A percentile compares a stretch with the other conserved stretches of the same genome.
Evolutionary conservation across 2,329 filamentous ascomycete species (phyloP).

Genomic region (Beauveria scarabaeidicola): DNA sequence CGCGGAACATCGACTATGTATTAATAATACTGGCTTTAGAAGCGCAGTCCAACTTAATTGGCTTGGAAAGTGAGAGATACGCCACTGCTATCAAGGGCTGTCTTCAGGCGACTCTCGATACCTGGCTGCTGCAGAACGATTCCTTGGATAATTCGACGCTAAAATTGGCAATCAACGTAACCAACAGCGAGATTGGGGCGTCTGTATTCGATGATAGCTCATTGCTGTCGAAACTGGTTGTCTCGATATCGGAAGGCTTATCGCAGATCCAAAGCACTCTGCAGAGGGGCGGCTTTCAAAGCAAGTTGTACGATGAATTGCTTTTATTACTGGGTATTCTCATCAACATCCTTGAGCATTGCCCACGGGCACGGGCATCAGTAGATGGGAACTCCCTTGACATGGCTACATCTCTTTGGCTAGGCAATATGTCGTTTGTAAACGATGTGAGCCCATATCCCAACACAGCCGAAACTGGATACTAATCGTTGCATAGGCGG

Average conservation of each 20-base stretch:
- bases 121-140: conserved; percentile 22
- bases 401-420: conserved; percentile 55
- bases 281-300: conserved; percentile 38
- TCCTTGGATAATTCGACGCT: conserved; percentile 22
- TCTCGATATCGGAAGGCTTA: conserved; percentile 45
- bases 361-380: conserved; percentile 46
- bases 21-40: conserved; percentile 34
- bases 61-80: conserved; percentile 15
- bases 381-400: conserved; percentile 39
- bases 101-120: conserved; percentile 21
- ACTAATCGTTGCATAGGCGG: conserved; percentile 39
- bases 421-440: conserved; percentile 56
- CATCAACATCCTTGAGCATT: conserved; percentile 83
- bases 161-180: conserved; percentile 71
- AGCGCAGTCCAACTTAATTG: conserved; percentile 24
- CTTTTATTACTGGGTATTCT: conserved; percentile 72
- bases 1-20: conserved; percentile 30
- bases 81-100: conserved; percentile 22
- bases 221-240: conserved; percentile 41
- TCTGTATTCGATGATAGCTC: conserved; percentile 56
- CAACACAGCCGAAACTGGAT: neutral
- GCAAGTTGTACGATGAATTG: conserved; percentile 56
- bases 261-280: conserved; percentile 38
- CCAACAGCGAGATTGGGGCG: conserved; percentile 72
- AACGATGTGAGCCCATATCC: conserved; percentile 50